Base-by-base conservation (phyloP, 129 eudicot genomes). In the Ambrosia artemisiifolia region DNA sequence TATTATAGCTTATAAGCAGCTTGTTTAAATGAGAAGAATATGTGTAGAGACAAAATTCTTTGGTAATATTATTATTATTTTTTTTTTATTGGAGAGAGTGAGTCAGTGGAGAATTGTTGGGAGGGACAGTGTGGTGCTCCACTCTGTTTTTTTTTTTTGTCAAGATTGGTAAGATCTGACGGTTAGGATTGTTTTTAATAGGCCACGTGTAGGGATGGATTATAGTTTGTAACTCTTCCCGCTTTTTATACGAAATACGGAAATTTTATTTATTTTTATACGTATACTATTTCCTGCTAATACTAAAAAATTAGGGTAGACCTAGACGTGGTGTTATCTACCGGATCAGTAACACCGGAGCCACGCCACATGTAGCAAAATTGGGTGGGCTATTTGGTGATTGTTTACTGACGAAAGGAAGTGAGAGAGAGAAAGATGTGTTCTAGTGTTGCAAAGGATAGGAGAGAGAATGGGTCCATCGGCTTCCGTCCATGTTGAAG, bases 91-190 rank as follows among this genome's bases (percentile, higher is more conserved):
- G 28, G 28, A 24, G 28, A 24, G 28, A 24, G 28, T 67, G 30
- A 67, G 80, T 67, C 61, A 59, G 67, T 75, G 80, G 60, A 66
- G 50, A 67, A 56, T n/a, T 59, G 68, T 67, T 68, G 80, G 55
- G 79, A 24, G 48, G 19, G 67, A 66, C 80, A 44, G 50, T 75
- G 79, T 66, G 79, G 73, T 66, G 73, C 79, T 67, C 80, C 80
- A 67, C 74, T 30, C 61, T 75, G 67, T 54, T 44, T 28, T 55
- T 12, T 71, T 5, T 17, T 35, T 2, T 60, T 60, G 44, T 66
- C 47, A 75, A 34, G 38, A 64, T 50, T 7, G 16, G 55, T 53
- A n/a, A 10, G 50, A 75, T 75, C 80, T 56, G 40, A 67, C 80
- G 74, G 80, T 67, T 16, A 11, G 5, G 2, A 46, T 55, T 5